A percentile compares a stretch with the other conserved stretches of the same genome.
Evolutionary conservation across 2,329 filamentous ascomycete genomes (phyloP).

Genomic region (Colletotrichum sp.): DNA sequence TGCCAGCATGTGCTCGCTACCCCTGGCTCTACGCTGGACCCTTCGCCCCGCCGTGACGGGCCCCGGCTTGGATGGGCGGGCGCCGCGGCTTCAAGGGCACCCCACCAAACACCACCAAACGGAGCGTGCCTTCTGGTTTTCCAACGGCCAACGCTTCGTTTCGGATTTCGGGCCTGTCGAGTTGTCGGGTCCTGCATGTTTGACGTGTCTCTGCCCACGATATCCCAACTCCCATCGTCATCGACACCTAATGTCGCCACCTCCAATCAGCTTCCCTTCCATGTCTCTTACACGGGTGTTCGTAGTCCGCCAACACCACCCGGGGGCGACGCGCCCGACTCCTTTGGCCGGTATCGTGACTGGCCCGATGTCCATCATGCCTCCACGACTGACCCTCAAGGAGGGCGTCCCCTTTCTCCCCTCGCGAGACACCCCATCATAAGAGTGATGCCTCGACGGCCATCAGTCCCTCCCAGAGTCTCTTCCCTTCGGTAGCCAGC

Average conservation of each 20-base stretch:
- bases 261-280: constrained; percentile 15
- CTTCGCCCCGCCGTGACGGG: constrained; percentile 8
- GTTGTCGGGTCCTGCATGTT: constrained; percentile 7
- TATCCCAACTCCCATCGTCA: neutral
- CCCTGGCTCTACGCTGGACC: constrained; percentile 11
- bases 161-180: neutral
- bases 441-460: constrained; percentile 8
- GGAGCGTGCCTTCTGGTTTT: neutral
- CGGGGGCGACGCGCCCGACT: constrained; percentile 9
- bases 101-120: neutral
- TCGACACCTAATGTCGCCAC: constrained; percentile 7
- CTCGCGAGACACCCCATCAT: constrained; percentile 8
- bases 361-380: neutral
- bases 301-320: constrained; percentile 21
- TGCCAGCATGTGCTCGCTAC: constrained; percentile 1
- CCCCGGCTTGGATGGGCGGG: neutral
- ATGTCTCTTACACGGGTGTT: constrained; percentile 18
- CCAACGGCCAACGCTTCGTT: neutral
- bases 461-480: constrained; percentile 12
- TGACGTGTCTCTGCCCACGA: constrained; percentile 14
- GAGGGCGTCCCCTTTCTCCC: constrained; percentile 7
- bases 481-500: constrained; percentile 18
- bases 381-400: constrained; percentile 9
- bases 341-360: constrained; percentile 4
- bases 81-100: neutral